Base-by-base conservation (phyloP, 345 rosid genomes). In the Theobroma cacao region DNA sequence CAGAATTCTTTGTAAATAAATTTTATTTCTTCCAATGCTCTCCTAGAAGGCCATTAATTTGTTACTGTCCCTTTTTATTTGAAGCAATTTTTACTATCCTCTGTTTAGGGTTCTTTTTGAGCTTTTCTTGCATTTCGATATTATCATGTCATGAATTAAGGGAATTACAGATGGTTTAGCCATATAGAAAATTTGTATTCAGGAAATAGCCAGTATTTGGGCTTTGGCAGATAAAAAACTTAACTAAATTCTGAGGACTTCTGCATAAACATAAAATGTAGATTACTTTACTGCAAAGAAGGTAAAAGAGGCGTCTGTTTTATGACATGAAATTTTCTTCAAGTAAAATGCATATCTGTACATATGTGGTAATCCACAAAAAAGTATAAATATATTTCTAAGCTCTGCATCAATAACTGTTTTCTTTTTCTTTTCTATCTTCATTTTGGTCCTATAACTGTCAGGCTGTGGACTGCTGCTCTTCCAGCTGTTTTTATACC, bases 401-500 rank as follows among this genome's bases (percentile, higher is more conserved):
- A 15, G 52, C 52, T 13, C 3, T 47, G 52, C 52, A 47, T 47
- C 18, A 14, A 47, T 14, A 14, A 14, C 52, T 47, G 18, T 47
- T 13, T 7, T 74, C 14, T 5, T 7, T 41, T 41, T 59, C 41
- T 14, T 43, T 28, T 62, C 63, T 72, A 38, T 62, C 0, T 28
- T 4, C 8, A 38, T 9, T 59, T 24, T 56, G 52, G 28, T 45
- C 20, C 40, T 53, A 69, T 38, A 74, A 67, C 43, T 53, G 52
- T 40, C 65, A 88, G 89, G 89, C 31, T 26, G 84, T 67, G 87
- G 91, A n/a, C 89, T 88, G 38, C 58, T 88, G 69, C 53, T 86
- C n/a, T 88, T 88, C 80, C 91, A 88, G 70, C 89, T 86, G 77
- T 50, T 83, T 26, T 53, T 88, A 17, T 88, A 86, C 80, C 88